Base-by-base conservation (phyloP, 164 flowering plant genomes). In the Liquidambar formosana region DNA sequence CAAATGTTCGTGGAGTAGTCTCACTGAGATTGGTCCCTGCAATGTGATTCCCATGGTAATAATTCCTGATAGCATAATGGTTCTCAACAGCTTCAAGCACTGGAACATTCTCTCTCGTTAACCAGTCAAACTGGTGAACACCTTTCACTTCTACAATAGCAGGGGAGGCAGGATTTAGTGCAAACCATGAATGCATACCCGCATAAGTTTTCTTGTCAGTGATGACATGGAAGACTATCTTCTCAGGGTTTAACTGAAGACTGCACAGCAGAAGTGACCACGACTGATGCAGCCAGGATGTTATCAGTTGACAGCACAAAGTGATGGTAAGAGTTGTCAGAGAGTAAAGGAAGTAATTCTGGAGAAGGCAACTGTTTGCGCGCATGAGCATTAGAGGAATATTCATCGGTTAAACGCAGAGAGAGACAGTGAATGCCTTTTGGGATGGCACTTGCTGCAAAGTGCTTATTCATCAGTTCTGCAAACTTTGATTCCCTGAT, bases 141-240 rank as follows among this genome's bases (percentile, higher is more conserved):
- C 98, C 94, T 82, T 83, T 96, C 65, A 96, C 98, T 79, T 96
- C 99, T 71, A 96, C 77, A 66, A 90, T 89, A 48, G 97, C 92
- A 53, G 98, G 96, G 59, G 85, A 77, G 57, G 83, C 74, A n/a
- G 99, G 85, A 71, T 96, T 90, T 22, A 96, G 71, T 27, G 99
- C 98, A 82, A 96, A 96, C 99, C 99, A 96, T 23, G 99, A 90
- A 73, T 95, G 99, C 98, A 93, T 95, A 23, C 93, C 96, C n/a
- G 98, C 93, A 79, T 93, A 95, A 14, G 99, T 96, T 82, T 96
- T 96, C 88, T 93, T 93, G 78, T 96, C 99, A 26, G 99, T 96
- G 66, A 96, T 93, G 65, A 96, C 84, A 85, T 96, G 99, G 66
- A 96, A 92, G 68, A 96, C 91, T 26, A 93, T 83, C 68, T 85